These are phyloP conservation scores for Hygrophila difformis DNA, from an alignment of 257 asterid genomes.

Conservation along the genomic window DNA sequence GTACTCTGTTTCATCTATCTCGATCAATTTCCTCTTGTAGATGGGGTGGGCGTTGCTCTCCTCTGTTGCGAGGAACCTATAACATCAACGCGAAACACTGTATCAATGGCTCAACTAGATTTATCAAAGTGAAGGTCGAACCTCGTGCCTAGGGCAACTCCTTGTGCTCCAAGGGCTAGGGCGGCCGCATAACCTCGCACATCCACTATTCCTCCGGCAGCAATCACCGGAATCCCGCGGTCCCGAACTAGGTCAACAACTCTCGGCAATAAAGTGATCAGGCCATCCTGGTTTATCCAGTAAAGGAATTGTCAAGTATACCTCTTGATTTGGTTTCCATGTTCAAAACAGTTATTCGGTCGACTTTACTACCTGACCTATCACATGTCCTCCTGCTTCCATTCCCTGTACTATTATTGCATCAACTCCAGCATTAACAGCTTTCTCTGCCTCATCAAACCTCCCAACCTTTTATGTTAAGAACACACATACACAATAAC, in stretches of 20 bases:
- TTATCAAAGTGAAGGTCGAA: constrained; percentile 14
- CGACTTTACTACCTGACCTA: constrained; percentile 95
- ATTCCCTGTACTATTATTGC: constrained; percentile 82
- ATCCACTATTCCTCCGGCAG: constrained; percentile 87
- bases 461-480: constrained; percentile 54
- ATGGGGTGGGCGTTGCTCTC: constrained; percentile 86
- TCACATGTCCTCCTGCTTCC: constrained; percentile 94
- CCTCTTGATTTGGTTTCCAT: neutral
- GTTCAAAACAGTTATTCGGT: constrained; percentile 1
- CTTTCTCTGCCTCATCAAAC: constrained; percentile 64
- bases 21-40: constrained; percentile 65
- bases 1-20: constrained; percentile 56
- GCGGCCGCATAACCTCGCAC: constrained; percentile 94
- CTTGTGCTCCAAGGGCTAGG: constrained; percentile 89
- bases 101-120: neutral
- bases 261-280: constrained; percentile 65
- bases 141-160: constrained; percentile 81
- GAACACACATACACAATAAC: too few relatives aligned
- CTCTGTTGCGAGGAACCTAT: constrained; percentile 69
- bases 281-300: constrained; percentile 38
- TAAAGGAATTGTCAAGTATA: too few relatives aligned
- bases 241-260: constrained; percentile 56
- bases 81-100: neutral
- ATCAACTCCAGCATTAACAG: constrained; percentile 63
- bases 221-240: constrained; percentile 49